Conservation (phyloP, 2,329 filamentous ascomycete genomes). For the Colletotrichum acutatum region DNA sequence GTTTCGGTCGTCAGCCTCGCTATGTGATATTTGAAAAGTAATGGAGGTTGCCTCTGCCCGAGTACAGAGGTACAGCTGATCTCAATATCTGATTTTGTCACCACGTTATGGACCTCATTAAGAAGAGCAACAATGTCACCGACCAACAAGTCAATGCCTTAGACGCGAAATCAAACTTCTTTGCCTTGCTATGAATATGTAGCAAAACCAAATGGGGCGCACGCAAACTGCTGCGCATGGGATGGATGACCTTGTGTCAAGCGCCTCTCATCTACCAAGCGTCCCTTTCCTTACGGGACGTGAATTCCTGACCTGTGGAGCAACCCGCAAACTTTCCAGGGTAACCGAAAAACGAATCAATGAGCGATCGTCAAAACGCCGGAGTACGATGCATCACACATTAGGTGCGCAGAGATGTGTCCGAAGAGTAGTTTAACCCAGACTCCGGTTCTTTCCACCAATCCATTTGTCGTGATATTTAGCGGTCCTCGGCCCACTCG, state of each 20-base stretch:
- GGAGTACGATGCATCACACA: conserved; percentile 32
- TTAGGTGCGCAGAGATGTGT: conserved; percentile 13
- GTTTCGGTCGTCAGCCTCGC: no score
- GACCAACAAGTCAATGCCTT: not conserved
- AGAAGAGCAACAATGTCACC: not conserved
- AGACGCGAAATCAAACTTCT: not conserved
- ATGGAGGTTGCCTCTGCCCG: no score
- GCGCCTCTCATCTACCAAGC: not conserved
- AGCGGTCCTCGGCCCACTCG: conserved; percentile 89
- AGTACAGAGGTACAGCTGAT: no score
- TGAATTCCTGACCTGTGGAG: conserved; percentile 16
- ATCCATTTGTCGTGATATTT: conserved; percentile 42
- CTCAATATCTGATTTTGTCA: no score
- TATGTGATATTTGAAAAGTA: no score
- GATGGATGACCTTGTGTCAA: not conserved
- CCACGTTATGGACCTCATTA: no score
- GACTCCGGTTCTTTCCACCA: conserved; percentile 4
- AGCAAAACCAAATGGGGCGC: conserved; percentile 10
- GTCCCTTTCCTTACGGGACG: conserved; percentile 4
- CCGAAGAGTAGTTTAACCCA: not conserved
- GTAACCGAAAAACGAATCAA: conserved; percentile 18
- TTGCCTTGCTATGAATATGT: conserved; percentile 8
- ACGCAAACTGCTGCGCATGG: not conserved
- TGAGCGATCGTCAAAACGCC: conserved; percentile 23
- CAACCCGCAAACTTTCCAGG: conserved; percentile 24